These are phyloP conservation scores for Mycena crocata DNA, from an alignment of 768 basidiomycete genomes.

Conservation along the genomic window DNA sequence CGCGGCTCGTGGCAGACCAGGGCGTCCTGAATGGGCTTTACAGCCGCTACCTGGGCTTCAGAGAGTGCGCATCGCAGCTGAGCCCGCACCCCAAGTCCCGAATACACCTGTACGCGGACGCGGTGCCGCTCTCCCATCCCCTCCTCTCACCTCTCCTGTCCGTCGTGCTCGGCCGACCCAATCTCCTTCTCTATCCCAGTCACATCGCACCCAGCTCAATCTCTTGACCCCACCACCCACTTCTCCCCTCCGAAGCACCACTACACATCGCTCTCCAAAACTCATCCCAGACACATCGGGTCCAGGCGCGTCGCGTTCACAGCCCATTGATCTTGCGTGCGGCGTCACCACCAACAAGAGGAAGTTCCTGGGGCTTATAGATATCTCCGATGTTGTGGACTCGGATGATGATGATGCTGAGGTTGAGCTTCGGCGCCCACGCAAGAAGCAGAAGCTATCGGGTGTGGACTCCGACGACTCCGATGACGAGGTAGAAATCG, in stretches of 20 bases:
- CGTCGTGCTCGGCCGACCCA: not conserved
- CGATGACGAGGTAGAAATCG: not conserved
- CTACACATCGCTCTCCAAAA: too few species aligned
- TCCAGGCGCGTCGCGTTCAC: not conserved
- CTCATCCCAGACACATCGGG: not conserved
- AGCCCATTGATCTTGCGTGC: not conserved
- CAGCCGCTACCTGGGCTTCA: conserved; percentile 7
- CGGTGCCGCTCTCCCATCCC: not conserved
- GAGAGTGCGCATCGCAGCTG: too few species aligned
- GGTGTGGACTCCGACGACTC: not conserved
- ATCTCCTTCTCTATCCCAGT: not conserved
- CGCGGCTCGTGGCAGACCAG: not conserved
- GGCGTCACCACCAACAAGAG: not conserved
- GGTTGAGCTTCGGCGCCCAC: too few species aligned
- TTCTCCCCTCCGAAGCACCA: too few species aligned
- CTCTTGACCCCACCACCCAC: too few species aligned
- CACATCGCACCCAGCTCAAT: too few species aligned
- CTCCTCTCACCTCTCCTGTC: not conserved
- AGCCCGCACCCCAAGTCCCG: not conserved
- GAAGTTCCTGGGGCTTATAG: not conserved
- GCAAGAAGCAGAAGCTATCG: not conserved
- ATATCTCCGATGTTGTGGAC: not conserved
- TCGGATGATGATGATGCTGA: too few species aligned
- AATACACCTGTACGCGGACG: too few species aligned
- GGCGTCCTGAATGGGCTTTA: conserved; percentile 9